Percentiles rank a stretch among this genome's conserved stretches.
Evolutionary conservation across 495 filamentous ascomycete genomes (phyloP).

Genomic region (Penicillium egyptiacum): DNA sequence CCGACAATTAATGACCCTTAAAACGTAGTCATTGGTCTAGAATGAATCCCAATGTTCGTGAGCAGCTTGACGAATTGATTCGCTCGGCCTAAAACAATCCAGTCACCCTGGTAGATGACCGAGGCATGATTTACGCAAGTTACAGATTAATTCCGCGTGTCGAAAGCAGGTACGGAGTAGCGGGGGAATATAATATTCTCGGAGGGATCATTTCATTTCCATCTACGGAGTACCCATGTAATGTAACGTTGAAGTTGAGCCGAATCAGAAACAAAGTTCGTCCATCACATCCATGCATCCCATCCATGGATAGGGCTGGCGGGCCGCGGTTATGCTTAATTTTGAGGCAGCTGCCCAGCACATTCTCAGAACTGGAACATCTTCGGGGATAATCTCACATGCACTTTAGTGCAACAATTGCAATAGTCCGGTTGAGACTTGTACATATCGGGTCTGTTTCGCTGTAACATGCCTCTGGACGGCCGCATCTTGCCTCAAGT

Average conservation of each 20-base stretch:
- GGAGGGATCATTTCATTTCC: neutral
- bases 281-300: neutral
- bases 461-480: neutral
- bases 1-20: no score
- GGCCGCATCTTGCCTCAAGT: neutral
- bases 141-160: neutral
- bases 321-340: neutral
- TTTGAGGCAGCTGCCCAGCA: neutral
- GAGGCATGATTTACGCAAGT: neutral
- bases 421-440: neutral
- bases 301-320: neutral
- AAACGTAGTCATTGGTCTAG: no score
- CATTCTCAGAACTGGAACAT: neutral
- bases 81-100: no score
- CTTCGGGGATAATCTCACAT: neutral
- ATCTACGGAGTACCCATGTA: neutral
- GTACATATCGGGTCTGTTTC: neutral
- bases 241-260: neutral
- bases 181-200: neutral
- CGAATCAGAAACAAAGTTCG: neutral
- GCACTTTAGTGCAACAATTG: neutral
- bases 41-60: no score
- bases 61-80: no score
- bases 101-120: neutral
- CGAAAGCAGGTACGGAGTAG: neutral